phyloP scores from a whole-genome alignment of 2,329 filamentous ascomycete genomes.

The Aspergillus felis region DNA sequence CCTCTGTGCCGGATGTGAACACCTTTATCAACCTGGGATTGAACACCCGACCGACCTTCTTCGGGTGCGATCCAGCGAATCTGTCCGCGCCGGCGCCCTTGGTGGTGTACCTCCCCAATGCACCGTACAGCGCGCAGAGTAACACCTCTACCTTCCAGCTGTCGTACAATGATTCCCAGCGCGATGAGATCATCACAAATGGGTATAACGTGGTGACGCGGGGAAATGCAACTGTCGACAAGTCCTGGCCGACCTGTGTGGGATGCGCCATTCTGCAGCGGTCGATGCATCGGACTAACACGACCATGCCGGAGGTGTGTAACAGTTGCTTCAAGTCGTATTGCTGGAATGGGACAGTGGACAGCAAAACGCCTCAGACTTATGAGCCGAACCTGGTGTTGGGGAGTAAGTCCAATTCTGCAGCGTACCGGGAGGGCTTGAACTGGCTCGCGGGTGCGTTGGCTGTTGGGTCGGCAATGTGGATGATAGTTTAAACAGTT shows the following conservation, averaged over 20 bases:
- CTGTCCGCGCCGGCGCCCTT: slow-evolving; percentile 36
- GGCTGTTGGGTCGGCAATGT: not conserved
- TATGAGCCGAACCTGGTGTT: slow-evolving; percentile 40
- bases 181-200: slow-evolving; percentile 79
- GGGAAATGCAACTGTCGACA: slow-evolving; percentile 72
- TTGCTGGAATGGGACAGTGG: slow-evolving; percentile 84
- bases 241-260: slow-evolving; percentile 76
- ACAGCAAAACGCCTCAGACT: slow-evolving; percentile 32
- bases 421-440: not conserved
- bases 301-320: slow-evolving; percentile 67
- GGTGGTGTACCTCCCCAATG: slow-evolving; percentile 83
- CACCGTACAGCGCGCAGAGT: slow-evolving; percentile 70
- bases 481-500: not conserved
- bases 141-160: slow-evolving; percentile 77
- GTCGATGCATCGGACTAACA: slow-evolving; percentile 68
- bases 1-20: slow-evolving; percentile 66
- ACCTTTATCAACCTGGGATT: slow-evolving; percentile 75
- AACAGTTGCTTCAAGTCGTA: slow-evolving; percentile 71
- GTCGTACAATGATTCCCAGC: slow-evolving; percentile 60
- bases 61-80: slow-evolving; percentile 65
- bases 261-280: slow-evolving; percentile 81
- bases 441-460: not conserved
- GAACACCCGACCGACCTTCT: slow-evolving; percentile 73
- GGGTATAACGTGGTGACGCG: slow-evolving; percentile 79
- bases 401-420: not conserved